Base-by-base conservation (phyloP, 257 asterid species). In the Eucommia ulmoides region DNA sequence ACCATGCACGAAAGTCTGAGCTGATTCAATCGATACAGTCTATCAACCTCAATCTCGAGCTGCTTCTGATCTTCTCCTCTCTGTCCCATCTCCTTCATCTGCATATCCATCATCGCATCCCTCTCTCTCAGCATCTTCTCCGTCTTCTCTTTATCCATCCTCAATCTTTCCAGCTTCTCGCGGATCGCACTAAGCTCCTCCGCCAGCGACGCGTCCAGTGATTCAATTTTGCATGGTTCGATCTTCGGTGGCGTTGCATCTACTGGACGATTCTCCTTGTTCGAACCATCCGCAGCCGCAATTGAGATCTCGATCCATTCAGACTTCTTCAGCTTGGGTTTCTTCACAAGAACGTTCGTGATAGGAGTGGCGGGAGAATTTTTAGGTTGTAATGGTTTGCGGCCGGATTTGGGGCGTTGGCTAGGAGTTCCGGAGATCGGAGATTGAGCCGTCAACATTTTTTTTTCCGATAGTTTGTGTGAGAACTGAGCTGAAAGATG, bases 1-100 rank as follows among this genome's bases (percentile, higher is more conserved):
- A 87, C 96, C 83, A 51, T 59, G 72, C 82, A 82, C 29, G 88
- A 77, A 50, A 80, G 35, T 56, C 61, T 78, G 70, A 88, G 81
- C 69, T 88, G 80, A 33, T 80, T 80, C 48, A 88, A 73, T 33
- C 96, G 83, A 49, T 75, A 88, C 68, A 88, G 38, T 8, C 96
- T 74, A 65, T 88, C 97, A 3, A 88, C 83, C 66, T 88, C 94
- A n/a, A 76, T 75, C 65, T 88, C 97, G 2, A 84, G 83, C 64
- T 74, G 65, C 53, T 78, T 82, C 79, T 88, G 97, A 50, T 25
- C 20, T 52, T 82, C 85, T 22, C 96, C 93, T 69, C 85, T 60
- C 3, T 33, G 48, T 11, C 59, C 24, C 12, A 82, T 63, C 56
- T 78, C 91, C 60, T 74, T 69, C 71, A 80, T 70, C 29, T 74